Evolutionary conservation across 805 yeast genomes (phyloP).

Genomic region (Vanderwaltozyma polyspora): DNA sequence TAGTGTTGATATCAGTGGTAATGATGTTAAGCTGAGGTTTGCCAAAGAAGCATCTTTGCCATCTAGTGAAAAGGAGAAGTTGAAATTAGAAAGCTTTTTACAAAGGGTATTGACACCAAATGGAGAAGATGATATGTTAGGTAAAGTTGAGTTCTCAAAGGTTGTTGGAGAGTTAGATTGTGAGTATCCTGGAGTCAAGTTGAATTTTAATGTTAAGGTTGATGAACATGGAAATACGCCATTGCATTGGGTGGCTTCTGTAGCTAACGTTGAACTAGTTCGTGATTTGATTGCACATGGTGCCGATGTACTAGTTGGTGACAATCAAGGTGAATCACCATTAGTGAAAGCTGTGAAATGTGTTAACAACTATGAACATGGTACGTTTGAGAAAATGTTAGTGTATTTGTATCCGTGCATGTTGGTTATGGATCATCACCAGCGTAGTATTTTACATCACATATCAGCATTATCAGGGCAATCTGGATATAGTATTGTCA

Average conservation of each 20-base stretch:
- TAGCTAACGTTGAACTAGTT: slow-evolving; percentile 67
- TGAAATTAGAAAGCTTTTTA: slow-evolving; percentile 23
- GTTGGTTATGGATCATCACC: slow-evolving; percentile 51
- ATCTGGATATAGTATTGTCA: slow-evolving; percentile 60
- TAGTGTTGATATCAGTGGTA: slow-evolving; percentile 3
- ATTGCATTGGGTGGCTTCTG: slow-evolving; percentile 90
- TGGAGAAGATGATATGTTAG: slow-evolving; percentile 9
- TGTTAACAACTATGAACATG: slow-evolving; percentile 71
- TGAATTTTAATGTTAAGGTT: slow-evolving; percentile 71
- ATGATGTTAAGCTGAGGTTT: slow-evolving; percentile 15
- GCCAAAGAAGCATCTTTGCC: not conserved
- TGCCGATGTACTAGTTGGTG: slow-evolving; percentile 54
- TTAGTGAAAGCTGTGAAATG: slow-evolving; percentile 62
- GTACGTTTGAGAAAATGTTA: slow-evolving; percentile 60
- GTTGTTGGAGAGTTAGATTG: slow-evolving; percentile 15
- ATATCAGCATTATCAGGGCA: slow-evolving; percentile 72
- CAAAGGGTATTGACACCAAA: slow-evolving; percentile 22
- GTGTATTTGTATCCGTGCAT: slow-evolving; percentile 68
- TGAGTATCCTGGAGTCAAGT: slow-evolving; percentile 14
- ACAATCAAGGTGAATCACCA: slow-evolving; percentile 80
- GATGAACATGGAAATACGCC: slow-evolving; percentile 92
- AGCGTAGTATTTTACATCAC: slow-evolving; percentile 78
- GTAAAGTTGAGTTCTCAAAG: not conserved
- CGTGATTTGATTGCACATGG: slow-evolving; percentile 55
- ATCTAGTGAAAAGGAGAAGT: slow-evolving; percentile 5